Base-by-base conservation (phyloP, 139 green algal species). In the Deuterostichococcus epilithicus region DNA sequence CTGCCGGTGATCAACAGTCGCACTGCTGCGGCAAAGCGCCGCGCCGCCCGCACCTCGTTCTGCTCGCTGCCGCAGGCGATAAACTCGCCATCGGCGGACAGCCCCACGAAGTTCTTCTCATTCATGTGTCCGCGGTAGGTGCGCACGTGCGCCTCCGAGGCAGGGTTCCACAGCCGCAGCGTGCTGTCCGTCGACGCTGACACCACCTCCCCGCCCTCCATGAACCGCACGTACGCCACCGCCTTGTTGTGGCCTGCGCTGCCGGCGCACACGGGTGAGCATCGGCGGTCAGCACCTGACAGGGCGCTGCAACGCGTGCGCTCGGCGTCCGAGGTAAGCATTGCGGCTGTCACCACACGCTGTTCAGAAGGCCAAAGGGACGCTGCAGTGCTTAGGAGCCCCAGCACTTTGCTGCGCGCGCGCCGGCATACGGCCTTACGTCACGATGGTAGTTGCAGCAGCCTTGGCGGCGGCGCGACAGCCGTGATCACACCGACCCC, bases 31-130 rank as follows among this genome's bases (percentile, higher is more conserved):
- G 8, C 42, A 47, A 23, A 59, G 66, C 5, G 69, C n/a, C n/a
- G n/a, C 1, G 25, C 34, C 25, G 45, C 18, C 30, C 39, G 26
- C 5, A 83, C 78, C 68, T 94, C 87, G 72, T 91, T 90, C 30
- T 82, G 91, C 66, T 98, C 94, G 38, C 83, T 93, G n/a, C 94
- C 94, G 47, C 86, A 90, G 5, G 94, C 94, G 0, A 97, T 70
- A 30, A 98, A 88, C 37, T 93, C 92, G 30, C 87, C 86, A 3
- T 91, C 83, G 0, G 92, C 87, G 3, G 84, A 78, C 32, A 98
- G 82, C 23, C 95, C 95, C n/a, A 98, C 94, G 82, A 98, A 98
- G 82, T 98, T 97, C 75, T 93, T 92, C 78, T 96, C 89, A 63
- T 98, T 98, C 42, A 75, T 67, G 79, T 98, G 95, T 33, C 95